A percentile compares a stretch with the other conserved stretches of the same genome.
These are phyloP conservation scores for Firmiana major DNA, from an alignment of 345 rosid genomes.

Conservation along the genomic window DNA sequence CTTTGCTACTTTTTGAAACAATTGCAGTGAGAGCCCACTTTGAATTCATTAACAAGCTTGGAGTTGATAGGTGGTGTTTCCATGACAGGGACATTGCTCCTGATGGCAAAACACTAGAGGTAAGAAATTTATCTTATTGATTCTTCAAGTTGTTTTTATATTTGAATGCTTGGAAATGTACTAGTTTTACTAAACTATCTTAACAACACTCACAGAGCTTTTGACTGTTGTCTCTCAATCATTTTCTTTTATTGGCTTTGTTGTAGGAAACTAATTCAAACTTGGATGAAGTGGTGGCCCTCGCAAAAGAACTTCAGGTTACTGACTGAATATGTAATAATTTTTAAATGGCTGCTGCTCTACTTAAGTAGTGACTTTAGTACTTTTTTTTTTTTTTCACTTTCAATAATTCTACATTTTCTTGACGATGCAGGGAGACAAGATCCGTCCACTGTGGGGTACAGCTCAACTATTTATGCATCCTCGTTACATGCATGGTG, in stretches of 20 bases:
- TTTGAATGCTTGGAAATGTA: background rate
- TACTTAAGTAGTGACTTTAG: background rate
- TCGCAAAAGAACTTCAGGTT: slow-evolving; percentile 90
- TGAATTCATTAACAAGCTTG: slow-evolving; percentile 87
- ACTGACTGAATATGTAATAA: background rate
- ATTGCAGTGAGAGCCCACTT: slow-evolving; percentile 92
- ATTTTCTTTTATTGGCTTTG: background rate
- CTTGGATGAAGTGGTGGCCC: slow-evolving; percentile 89
- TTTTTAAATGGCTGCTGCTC: background rate
- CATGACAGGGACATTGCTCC: slow-evolving; percentile 98
- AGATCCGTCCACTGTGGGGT: slow-evolving; percentile 83
- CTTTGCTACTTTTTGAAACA: slow-evolving; percentile 8
- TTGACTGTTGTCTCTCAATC: background rate
- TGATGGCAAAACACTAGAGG: slow-evolving; percentile 74
- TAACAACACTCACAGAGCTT: background rate
- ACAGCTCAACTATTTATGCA: slow-evolving; percentile 93
- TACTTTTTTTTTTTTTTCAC: background rate
- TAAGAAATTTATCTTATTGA: slow-evolving; percentile 16
- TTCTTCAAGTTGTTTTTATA: background rate
- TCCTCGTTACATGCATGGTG: slow-evolving; percentile 99
- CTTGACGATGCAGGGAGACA: slow-evolving; percentile 50
- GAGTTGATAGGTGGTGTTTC: slow-evolving; percentile 94
- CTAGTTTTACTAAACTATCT: background rate
- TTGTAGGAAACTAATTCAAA: slow-evolving; percentile 77
- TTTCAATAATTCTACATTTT: background rate